Conservation (phyloP, 2,329 filamentous ascomycete species). For the Colletotrichum orchidophilum region DNA sequence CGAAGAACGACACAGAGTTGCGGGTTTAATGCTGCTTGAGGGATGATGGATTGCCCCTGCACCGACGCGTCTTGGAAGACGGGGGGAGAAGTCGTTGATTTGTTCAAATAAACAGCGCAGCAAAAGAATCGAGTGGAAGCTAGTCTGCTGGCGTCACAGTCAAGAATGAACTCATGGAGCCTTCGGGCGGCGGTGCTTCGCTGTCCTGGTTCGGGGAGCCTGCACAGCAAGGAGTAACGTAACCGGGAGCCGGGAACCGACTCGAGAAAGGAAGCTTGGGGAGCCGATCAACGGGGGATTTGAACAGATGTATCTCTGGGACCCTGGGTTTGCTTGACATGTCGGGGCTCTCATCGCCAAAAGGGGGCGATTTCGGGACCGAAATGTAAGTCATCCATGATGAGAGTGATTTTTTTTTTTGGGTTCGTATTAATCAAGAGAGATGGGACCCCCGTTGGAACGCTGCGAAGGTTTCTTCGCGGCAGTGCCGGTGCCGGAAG, state of each 20-base stretch:
- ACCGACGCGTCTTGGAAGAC: conserved; percentile 23
- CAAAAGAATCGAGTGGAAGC: background rate
- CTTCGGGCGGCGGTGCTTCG: background rate
- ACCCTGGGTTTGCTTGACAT: background rate
- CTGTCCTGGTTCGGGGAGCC: conserved; percentile 7
- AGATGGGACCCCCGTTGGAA: conserved; percentile 25
- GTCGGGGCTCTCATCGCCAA: conserved; percentile 1
- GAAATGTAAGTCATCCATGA: background rate
- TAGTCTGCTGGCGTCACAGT: conserved; percentile 18
- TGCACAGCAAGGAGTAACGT: conserved; percentile 20
- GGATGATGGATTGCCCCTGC: conserved; percentile 19
- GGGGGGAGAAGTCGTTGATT: background rate
- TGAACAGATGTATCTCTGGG: background rate
- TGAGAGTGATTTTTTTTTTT: background rate
- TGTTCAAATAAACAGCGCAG: conserved; percentile 7
- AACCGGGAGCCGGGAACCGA: conserved; percentile 19
- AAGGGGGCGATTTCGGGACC: background rate
- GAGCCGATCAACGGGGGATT: conserved; percentile 22
- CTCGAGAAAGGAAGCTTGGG: conserved; percentile 19
- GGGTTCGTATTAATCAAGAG: conserved; percentile 31
- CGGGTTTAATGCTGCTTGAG: conserved; percentile 6
- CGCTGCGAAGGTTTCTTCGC: conserved; percentile 11
- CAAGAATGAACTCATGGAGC: conserved; percentile 15
- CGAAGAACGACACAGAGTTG: conserved; percentile 1
- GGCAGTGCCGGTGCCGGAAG: conserved; percentile 10